These are phyloP conservation scores for Colletotrichum sojae DNA, from an alignment of 2,329 filamentous ascomycete genomes.

Conservation along the genomic window DNA sequence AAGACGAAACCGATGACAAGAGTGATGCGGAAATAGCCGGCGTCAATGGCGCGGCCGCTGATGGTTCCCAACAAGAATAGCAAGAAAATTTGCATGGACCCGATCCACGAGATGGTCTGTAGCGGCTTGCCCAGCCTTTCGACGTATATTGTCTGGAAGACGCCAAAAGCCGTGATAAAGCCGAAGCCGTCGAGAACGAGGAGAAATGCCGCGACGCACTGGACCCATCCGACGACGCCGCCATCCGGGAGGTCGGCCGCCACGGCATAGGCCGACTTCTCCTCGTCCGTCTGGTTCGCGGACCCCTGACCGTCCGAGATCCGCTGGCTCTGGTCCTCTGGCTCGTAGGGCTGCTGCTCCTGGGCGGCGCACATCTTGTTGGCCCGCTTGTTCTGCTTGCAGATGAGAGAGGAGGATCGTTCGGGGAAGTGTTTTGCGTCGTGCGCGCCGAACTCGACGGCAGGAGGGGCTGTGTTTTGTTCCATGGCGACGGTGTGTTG, in stretches of 20 bases:
- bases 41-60: slow-evolving; percentile 60
- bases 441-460: neutral
- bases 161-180: slow-evolving; percentile 62
- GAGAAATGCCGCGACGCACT: slow-evolving; percentile 56
- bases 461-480: neutral
- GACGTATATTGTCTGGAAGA: slow-evolving; percentile 61
- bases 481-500: slow-evolving; percentile 5
- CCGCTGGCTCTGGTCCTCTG: neutral
- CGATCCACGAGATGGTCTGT: slow-evolving; percentile 62
- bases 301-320: slow-evolving; percentile 3
- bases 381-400: slow-evolving; percentile 1
- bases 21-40: slow-evolving; percentile 57
- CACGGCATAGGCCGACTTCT: slow-evolving; percentile 3
- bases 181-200: slow-evolving; percentile 60
- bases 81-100: slow-evolving; percentile 61
- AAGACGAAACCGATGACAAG: slow-evolving; percentile 55
- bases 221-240: slow-evolving; percentile 50
- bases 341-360: slow-evolving; percentile 1
- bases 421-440: neutral
- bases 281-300: slow-evolving; percentile 9
- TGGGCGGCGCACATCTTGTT: slow-evolving; percentile 16
- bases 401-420: neutral
- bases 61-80: slow-evolving; percentile 59
- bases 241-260: slow-evolving; percentile 26
- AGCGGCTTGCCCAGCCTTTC: slow-evolving; percentile 47